These are phyloP conservation scores for Zancudomyces culisetae DNA, from an alignment of 371 early-diverging fungal genomes.

Conservation along the genomic window DNA sequence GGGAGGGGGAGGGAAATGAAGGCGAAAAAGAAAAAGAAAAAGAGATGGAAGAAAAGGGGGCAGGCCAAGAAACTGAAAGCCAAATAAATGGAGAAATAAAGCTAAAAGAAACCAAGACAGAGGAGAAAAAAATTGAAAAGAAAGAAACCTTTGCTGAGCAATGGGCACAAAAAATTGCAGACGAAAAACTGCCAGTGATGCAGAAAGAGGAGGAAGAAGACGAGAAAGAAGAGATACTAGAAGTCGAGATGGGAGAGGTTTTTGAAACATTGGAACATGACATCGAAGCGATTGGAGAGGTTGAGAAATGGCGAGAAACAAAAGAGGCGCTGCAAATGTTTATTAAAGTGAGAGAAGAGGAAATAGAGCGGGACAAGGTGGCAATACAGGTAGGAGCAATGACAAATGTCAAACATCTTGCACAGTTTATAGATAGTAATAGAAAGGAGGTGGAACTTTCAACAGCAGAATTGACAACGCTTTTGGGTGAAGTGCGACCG, in stretches of 20 bases:
- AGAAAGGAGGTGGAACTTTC: constrained; percentile 38
- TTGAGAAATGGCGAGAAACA: constrained; percentile 30
- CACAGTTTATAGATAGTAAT: constrained; percentile 53
- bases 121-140: not conserved
- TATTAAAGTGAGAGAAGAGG: constrained; percentile 22
- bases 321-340: constrained; percentile 5
- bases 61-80: not conserved
- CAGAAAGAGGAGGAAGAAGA: not conserved
- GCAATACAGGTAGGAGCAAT: constrained; percentile 21
- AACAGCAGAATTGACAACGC: constrained; percentile 47
- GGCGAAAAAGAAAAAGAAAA: not conserved
- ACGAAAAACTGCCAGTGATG: not conserved
- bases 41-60: not conserved
- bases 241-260: constrained; percentile 31
- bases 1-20: not conserved
- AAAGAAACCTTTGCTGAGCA: not conserved
- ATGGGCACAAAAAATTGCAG: not conserved
- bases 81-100: not conserved
- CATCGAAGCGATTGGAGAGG: constrained; percentile 41
- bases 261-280: constrained; percentile 68
- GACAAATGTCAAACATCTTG: constrained; percentile 52
- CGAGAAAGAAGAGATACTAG: not conserved
- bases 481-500: constrained; percentile 68
- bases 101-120: not conserved
- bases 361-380: constrained; percentile 28